These are phyloP conservation scores for Corylus avellana DNA, from an alignment of 306 rosid species.

Conservation along the genomic window DNA sequence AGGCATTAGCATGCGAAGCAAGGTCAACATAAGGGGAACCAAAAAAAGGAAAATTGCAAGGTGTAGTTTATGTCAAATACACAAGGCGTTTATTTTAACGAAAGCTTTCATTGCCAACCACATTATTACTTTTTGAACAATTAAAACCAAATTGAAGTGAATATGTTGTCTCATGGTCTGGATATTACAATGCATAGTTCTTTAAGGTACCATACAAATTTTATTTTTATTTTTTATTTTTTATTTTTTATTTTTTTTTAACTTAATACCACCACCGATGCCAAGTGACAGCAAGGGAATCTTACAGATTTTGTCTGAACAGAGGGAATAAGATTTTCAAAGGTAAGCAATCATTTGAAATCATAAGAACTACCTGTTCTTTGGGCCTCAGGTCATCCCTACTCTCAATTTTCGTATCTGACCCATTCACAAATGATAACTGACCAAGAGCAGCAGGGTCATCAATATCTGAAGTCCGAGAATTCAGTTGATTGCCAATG, in stretches of 20 bases:
- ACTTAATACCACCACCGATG: not conserved
- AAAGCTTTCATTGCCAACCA: not conserved
- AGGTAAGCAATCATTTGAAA: not conserved
- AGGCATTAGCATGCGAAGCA: not conserved
- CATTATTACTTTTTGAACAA: not conserved
- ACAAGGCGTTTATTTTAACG: not conserved
- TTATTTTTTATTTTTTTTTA: too few relatives aligned
- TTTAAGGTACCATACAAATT: too few relatives aligned
- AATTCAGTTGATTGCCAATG: constrained; percentile 24
- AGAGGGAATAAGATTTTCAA: not conserved
- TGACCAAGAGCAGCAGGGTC: constrained; percentile 34
- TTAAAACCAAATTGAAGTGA: not conserved
- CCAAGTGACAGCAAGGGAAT: not conserved
- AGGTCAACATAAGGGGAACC: not conserved
- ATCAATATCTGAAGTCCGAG: constrained; percentile 37
- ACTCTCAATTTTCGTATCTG: constrained; percentile 36
- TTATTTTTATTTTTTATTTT: not conserved
- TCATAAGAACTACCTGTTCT: constrained; percentile 52
- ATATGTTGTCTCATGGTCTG: not conserved
- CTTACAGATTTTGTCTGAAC: not conserved
- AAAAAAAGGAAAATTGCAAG: not conserved
- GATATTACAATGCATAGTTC: not conserved
- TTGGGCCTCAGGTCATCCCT: constrained; percentile 32
- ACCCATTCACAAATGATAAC: constrained; percentile 36
- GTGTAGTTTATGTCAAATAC: not conserved